These are phyloP conservation scores for Plenodomus tracheiphilus DNA, from an alignment of 2,329 filamentous ascomycete species.

Conservation along the genomic window DNA sequence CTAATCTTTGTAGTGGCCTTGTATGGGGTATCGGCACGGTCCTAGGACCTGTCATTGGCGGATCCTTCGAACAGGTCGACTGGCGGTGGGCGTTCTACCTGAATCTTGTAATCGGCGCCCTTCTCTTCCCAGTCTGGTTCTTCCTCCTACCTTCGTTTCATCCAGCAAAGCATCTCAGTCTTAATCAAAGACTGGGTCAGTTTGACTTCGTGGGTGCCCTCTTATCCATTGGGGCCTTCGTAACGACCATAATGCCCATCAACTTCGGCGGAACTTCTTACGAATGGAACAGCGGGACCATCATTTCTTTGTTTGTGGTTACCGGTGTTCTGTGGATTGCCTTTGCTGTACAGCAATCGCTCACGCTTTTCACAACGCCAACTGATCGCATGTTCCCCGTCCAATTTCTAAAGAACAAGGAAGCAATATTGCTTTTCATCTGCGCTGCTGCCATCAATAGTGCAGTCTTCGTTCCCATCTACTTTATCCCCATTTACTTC, in stretches of 20 bases:
- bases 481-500: slow-evolving; percentile 34
- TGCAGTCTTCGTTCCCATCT: slow-evolving; percentile 10
- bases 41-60: slow-evolving; percentile 54
- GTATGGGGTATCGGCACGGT: slow-evolving; percentile 50
- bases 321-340: slow-evolving; percentile 48
- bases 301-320: slow-evolving; percentile 53
- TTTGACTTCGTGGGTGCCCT: slow-evolving; percentile 45
- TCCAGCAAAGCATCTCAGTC: neutral
- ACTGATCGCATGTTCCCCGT: slow-evolving; percentile 54
- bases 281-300: slow-evolving; percentile 49
- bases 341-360: slow-evolving; percentile 53
- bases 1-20: slow-evolving; percentile 18
- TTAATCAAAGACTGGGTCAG: neutral
- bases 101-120: slow-evolving; percentile 33
- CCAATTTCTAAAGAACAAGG: slow-evolving; percentile 46
- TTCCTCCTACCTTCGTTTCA: slow-evolving; percentile 6
- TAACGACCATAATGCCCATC: slow-evolving; percentile 51
- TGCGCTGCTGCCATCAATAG: neutral
- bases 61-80: slow-evolving; percentile 46
- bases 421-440: neutral
- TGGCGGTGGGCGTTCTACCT: slow-evolving; percentile 22
- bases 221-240: slow-evolving; percentile 44
- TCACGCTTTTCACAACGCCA: slow-evolving; percentile 49
- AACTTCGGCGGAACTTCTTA: slow-evolving; percentile 56
- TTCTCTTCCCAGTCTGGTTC: slow-evolving; percentile 38